A percentile compares a stretch with the other conserved stretches of the same genome.
Evolutionary conservation across 163 green algal genomes (phyloP).

Genomic region (Coccomyxa subellipsoidea): DNA sequence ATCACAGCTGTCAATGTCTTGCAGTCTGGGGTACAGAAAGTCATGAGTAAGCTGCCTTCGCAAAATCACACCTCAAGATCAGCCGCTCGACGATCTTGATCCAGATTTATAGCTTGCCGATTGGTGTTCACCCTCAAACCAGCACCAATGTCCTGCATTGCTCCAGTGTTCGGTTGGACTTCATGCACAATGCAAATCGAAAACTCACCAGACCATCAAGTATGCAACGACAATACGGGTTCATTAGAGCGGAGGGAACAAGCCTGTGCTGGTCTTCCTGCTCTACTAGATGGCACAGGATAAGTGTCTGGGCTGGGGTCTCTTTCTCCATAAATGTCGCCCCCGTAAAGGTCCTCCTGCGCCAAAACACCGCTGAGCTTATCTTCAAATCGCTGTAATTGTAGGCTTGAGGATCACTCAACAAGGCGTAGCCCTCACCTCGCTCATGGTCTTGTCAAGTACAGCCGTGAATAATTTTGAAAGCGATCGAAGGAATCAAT

Average conservation of each 20-base stretch:
- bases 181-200: too few relatives aligned
- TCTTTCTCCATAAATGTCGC: slow-evolving; percentile 22
- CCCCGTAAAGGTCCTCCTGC: slow-evolving; percentile 32
- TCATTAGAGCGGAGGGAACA: neutral
- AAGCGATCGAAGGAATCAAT: too few relatives aligned
- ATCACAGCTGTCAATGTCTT: too few relatives aligned
- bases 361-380: neutral
- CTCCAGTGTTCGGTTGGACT: too few relatives aligned
- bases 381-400: too few relatives aligned
- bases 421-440: too few relatives aligned
- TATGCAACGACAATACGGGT: neutral
- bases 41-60: neutral
- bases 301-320: neutral
- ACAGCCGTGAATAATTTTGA: too few relatives aligned
- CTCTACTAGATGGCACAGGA: neutral
- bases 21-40: neutral
- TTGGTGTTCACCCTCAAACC: neutral
- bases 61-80: neutral
- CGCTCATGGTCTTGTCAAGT: too few relatives aligned
- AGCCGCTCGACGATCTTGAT: neutral
- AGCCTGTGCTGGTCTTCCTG: neutral
- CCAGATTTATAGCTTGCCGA: neutral
- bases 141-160: neutral
- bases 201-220: neutral
- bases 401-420: too few relatives aligned